Base-by-base conservation (phyloP, 495 filamentous ascomycete species). In the Pseudotulostoma volvatum region DNA sequence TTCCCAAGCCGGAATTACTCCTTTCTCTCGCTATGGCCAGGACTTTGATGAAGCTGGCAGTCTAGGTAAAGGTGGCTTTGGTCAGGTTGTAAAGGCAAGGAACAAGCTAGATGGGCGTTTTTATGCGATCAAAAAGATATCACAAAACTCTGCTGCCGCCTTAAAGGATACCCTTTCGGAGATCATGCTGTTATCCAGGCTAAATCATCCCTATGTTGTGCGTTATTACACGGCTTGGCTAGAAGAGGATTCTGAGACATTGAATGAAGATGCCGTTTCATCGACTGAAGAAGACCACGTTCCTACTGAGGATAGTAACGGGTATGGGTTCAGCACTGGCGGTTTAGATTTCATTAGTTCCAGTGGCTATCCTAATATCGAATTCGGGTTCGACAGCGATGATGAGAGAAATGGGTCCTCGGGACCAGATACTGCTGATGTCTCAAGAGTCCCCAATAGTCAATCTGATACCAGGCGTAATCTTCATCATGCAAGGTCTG, bases 111-210 rank as follows among this genome's bases (percentile, higher is more conserved):
- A 96, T 57, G 83, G 84, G 7, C 79, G 81, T 37, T 74, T 92
- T 8, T 97, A 97, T 66, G 90, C 90, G 3, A 76, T 97, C 44
- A 97, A 97, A 56, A 95, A 95, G 51, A 92, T 97, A 38, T 83
- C 76, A 16, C 79, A 87, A 44, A 78, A 76, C 36, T 84, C 84
- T 13, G 70, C 81, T 28, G 66, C 77, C 28, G 81, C 81, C 17
- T 60, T 96, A 35, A 81, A 81, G 16, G 79, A 88, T 46, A 83
- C 93, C 17, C 60, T 96, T 18, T 93, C 84, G 23, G 90, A 97
- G 57, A 86, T 93, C 34, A 79, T 85, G 54, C 60, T 96, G 16
- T 67, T 97, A 7, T 93, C 90, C 11, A 73, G 81, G 37, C 67
- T 97, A 45, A 96, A 93, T 57, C 86, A 97, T 62, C 85, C 87